Evolutionary conservation across 495 filamentous ascomycete genomes (phyloP).

Genomic region (Schizothecium vesticola): DNA sequence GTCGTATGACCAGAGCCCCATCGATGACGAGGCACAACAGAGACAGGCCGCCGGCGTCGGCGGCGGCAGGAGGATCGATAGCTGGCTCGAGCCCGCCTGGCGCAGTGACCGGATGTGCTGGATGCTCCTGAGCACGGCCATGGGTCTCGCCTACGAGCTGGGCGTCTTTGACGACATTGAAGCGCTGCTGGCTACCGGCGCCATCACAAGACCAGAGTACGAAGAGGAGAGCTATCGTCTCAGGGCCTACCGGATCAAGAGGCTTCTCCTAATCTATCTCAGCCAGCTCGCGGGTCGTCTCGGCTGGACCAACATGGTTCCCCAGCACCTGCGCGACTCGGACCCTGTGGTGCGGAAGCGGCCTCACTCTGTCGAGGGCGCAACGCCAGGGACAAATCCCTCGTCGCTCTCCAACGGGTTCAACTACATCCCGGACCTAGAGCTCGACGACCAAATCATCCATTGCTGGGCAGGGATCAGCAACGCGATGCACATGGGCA

Average conservation of each 20-base stretch:
- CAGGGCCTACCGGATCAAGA: constrained; percentile 75
- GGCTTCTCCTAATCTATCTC: constrained; percentile 80
- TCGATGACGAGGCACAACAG: constrained; percentile 43
- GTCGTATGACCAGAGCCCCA: constrained; percentile 42
- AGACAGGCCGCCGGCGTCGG: constrained; percentile 48
- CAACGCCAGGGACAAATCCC: constrained; percentile 50
- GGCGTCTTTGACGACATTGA: constrained; percentile 88
- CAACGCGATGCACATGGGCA: constrained; percentile 80
- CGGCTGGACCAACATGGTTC: constrained; percentile 91
- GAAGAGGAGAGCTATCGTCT: constrained; percentile 69
- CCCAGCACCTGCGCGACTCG: constrained; percentile 50
- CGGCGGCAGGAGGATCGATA: constrained; percentile 71
- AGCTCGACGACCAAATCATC: constrained; percentile 70
- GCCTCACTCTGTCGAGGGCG: constrained; percentile 43
- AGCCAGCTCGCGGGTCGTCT: constrained; percentile 88
- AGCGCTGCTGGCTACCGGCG: constrained; percentile 48
- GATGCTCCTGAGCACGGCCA: constrained; percentile 91
- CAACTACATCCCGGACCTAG: constrained; percentile 53
- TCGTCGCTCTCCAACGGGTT: constrained; percentile 48
- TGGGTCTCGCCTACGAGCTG: constrained; percentile 85
- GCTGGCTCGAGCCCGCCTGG: constrained; percentile 96
- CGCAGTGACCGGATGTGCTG: constrained; percentile 96
- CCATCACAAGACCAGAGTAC: constrained; percentile 53
- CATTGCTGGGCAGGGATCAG: constrained; percentile 90
- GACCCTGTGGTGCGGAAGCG: constrained; percentile 44